Percentiles rank a stretch among this genome's conserved stretches.
These are phyloP conservation scores for Helianthus annuus DNA, from an alignment of 129 eudicot genomes.

Conservation along the genomic window HanXRQr2.0-SUNRISE NC_035440.2:112490163-112490662, in stretches of 20 bases:
- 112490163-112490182: no score
- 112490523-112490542: constrained; percentile 64
- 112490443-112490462: background rate
- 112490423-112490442: background rate
- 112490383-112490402: constrained; percentile 84
- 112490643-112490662: constrained; percentile 4
- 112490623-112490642: constrained; percentile 74
- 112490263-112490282: constrained; percentile 75
- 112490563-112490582: constrained; percentile 68
- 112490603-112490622: constrained; percentile 82
- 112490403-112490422: constrained; percentile 44
- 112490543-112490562: constrained; percentile 68
- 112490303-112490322: constrained; percentile 69
- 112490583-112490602: constrained; percentile 83
- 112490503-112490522: constrained; percentile 69
- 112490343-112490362: constrained; percentile 77
- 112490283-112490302: constrained; percentile 74
- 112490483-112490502: constrained; percentile 49
- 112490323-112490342: constrained; percentile 78
- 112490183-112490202: constrained; percentile 54
- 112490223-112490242: constrained; percentile 70
- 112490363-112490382: constrained; percentile 66
- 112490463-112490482: background rate
- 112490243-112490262: constrained; percentile 93
- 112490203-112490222: constrained; percentile 73